These are phyloP conservation scores for Amoebophrya sp. DNA, from an alignment of 169 alveolate species.

Conservation along the genomic window DNA sequence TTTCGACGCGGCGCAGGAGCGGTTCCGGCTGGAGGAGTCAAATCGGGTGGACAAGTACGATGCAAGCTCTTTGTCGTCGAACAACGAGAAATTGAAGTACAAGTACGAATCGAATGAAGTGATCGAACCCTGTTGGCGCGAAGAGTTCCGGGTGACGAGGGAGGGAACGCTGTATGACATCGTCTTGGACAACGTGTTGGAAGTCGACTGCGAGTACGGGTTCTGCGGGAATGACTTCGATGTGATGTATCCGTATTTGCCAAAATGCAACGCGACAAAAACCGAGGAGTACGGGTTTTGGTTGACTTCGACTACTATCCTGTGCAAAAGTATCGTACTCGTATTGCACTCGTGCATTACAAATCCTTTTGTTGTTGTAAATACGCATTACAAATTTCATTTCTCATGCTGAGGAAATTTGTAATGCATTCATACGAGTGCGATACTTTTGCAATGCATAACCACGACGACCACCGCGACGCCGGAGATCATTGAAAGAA, in stretches of 20 bases:
- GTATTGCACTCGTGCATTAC: too few relatives aligned
- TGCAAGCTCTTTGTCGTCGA: background rate
- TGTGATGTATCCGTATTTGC: background rate
- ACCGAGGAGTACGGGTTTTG: background rate
- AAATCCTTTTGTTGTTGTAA: too few relatives aligned
- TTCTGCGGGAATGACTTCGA: background rate
- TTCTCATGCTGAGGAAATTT: too few relatives aligned
- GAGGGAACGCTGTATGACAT: background rate
- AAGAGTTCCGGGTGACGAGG: background rate
- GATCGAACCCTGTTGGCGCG: constrained; percentile 22
- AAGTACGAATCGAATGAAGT: background rate
- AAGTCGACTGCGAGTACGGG: background rate
- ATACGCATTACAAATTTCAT: too few relatives aligned
- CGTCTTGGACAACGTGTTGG: background rate
- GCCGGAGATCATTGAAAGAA: too few relatives aligned
- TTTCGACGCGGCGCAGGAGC: background rate
- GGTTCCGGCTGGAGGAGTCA: background rate
- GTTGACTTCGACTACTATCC: background rate
- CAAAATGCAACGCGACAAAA: background rate
- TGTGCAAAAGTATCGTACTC: too few relatives aligned
- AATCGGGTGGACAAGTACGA: background rate
- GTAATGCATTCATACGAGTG: too few relatives aligned
- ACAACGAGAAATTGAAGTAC: background rate
- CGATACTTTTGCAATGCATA: too few relatives aligned
- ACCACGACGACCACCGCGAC: too few relatives aligned